Conservation (phyloP, 106 monocot genomes). For the Hemerocallis citrina region DNA sequence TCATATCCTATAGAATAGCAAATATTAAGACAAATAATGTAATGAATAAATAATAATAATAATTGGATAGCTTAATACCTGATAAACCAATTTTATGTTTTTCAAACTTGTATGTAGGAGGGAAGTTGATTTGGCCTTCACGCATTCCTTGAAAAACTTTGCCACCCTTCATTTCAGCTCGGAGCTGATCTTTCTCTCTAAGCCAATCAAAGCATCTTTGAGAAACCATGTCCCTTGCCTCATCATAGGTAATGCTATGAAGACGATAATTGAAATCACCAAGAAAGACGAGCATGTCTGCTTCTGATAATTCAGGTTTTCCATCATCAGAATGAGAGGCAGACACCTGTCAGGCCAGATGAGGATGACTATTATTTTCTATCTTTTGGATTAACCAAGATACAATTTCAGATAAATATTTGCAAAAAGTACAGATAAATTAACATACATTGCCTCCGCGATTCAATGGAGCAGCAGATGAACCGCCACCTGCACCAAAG, state of each 20-base stretch:
- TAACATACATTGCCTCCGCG: slow-evolving; percentile 47
- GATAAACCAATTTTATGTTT: background rate
- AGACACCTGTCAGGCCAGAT: slow-evolving; percentile 16
- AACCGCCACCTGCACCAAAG: slow-evolving; percentile 41
- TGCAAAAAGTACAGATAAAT: background rate
- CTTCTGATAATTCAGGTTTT: slow-evolving; percentile 46
- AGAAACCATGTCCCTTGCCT: slow-evolving; percentile 56
- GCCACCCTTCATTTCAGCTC: slow-evolving; percentile 10
- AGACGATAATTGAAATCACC: slow-evolving; percentile 63
- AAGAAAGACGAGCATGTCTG: slow-evolving; percentile 47
- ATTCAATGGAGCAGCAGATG: slow-evolving; percentile 40
- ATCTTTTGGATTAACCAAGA: background rate
- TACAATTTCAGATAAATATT: background rate
- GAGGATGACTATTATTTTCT: background rate
- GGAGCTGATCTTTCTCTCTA: slow-evolving; percentile 47
- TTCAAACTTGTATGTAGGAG: slow-evolving; percentile 15
- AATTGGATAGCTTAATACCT: no score
- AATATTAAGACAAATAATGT: background rate
- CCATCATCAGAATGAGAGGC: slow-evolving; percentile 31
- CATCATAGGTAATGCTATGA: slow-evolving; percentile 39
- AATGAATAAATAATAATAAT: background rate
- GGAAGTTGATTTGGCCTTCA: slow-evolving; percentile 5
- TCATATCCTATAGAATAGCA: slow-evolving; percentile 48
- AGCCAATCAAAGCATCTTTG: slow-evolving; percentile 62
- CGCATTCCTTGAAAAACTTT: slow-evolving; percentile 13